Base-by-base conservation (phyloP, 768 basidiomycete species). In the Auricularia auricula-judae region DNA sequence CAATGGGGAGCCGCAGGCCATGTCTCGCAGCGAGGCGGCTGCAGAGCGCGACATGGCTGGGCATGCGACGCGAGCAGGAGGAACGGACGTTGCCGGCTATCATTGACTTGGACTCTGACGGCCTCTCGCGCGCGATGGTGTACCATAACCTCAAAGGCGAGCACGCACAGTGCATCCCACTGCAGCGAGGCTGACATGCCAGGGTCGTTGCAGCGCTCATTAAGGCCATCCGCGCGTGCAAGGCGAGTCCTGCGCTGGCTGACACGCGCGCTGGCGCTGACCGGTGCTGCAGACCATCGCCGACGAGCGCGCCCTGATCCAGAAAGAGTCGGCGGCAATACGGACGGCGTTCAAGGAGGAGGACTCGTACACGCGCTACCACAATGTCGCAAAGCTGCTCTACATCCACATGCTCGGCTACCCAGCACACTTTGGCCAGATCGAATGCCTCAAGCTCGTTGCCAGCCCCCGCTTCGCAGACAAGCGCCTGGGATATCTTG, bases 331-430 rank as follows among this genome's bases (percentile, higher is more conserved):
- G 1, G 96, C 96, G 11, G 92, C 94, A 10, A 97, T 98, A 70
- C 86, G 97, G 54, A 94, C 96, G 0, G 93, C 94, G 0, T 98
- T 99, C 78, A 86, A 94, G 66, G 95, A 97, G 75, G 97, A 98
- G 74, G 97, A 98, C 79, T 87, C 93, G 2, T 93, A 88, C 74
- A 84, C 93, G 64, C 87, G 97, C 63, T 91, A 99, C 74, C 91
- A 98, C 81, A 98, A 95, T 76, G 87, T 99, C 72, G 96, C 95
- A 65, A 98, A 98, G 74, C 84, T 98, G 29, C 86, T 99, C 66
- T 98, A 99, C 78, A 97, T 97, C 77, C 92, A 96, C 74, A 98
- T 99, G 94, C 87, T 97, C 44, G 97, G 97, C 64, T 98, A 95
- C 56, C 93, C 94, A 8, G 97, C 97, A 36, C 97, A 99, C 75